A percentile compares a stretch with the other conserved stretches of the same genome.
phyloP scores from a whole-genome alignment of 1,284 basidiomycete species.

The Moesziomyces sp. region DNA sequence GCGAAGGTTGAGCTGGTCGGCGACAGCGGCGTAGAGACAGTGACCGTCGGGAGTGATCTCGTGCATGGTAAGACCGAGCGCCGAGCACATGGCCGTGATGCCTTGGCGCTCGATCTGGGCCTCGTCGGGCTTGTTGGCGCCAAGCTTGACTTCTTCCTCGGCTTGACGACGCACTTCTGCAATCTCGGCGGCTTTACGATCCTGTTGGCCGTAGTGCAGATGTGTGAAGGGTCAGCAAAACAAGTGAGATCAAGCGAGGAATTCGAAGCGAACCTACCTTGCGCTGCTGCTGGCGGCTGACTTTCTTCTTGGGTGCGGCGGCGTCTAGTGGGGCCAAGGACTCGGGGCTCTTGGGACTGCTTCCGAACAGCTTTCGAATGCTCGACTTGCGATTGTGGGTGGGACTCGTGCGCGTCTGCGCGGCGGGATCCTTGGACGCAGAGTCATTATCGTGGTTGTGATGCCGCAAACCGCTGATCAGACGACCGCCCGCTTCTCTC shows the following conservation, averaged over 20 bases:
- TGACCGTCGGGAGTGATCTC: constrained; percentile 92
- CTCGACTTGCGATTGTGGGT: constrained; percentile 13
- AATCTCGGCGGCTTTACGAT: constrained; percentile 55
- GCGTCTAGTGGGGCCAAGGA: constrained; percentile 4
- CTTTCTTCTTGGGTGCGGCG: constrained; percentile 33
- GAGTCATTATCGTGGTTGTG: constrained; percentile 3
- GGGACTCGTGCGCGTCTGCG: constrained; percentile 8
- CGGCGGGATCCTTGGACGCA: constrained; percentile 1
- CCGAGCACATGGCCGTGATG: constrained; percentile 50
- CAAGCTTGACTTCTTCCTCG: constrained; percentile 50
- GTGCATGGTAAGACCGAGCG: constrained; percentile 48
- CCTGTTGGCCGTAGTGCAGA: constrained; percentile 2
- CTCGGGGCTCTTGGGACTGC: constrained; percentile 30
- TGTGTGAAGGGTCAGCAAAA: no score
- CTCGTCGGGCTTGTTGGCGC: constrained; percentile 47
- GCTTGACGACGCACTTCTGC: constrained; percentile 49
- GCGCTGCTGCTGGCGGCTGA: constrained; percentile 44
- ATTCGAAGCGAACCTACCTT: constrained; percentile 2
- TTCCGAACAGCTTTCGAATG: constrained; percentile 39
- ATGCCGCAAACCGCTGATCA: constrained; percentile 36
- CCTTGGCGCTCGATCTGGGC: constrained; percentile 54
- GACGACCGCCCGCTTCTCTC: constrained; percentile 45
- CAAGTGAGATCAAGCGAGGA: no score
- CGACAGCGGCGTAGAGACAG: constrained; percentile 91
- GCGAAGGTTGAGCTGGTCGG: constrained; percentile 75